A percentile compares a stretch with the other conserved stretches of the same genome.
Evolutionary conservation across 192 early-diverging fungal genomes (phyloP).

Genomic region (Paraglomus brasilianum): DNA sequence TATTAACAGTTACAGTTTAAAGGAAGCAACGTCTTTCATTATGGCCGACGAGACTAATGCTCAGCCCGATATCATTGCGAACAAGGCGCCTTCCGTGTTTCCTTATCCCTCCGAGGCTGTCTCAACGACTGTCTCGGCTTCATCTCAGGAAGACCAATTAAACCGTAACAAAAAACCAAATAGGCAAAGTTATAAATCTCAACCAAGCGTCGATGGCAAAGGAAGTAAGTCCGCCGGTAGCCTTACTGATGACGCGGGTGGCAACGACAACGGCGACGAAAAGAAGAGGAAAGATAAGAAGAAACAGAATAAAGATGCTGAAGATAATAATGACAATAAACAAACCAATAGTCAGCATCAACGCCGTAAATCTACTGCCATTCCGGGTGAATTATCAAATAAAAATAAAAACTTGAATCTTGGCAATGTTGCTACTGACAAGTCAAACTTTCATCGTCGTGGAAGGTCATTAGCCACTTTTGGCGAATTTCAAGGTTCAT

Average conservation of each 20-base stretch:
- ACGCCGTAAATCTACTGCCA: constrained; percentile 29
- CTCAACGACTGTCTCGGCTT: too few relatives aligned
- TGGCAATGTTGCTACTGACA: constrained; percentile 7
- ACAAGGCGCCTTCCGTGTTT: too few relatives aligned
- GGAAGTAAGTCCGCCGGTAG: neutral
- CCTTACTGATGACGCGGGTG: neutral
- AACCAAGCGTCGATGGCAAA: constrained; percentile 7
- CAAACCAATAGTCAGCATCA: constrained; percentile 25
- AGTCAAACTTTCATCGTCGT: constrained; percentile 21
- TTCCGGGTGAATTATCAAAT: neutral
- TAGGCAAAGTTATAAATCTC: constrained; percentile 15
- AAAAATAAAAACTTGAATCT: constrained; percentile 26
- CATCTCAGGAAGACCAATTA: too few relatives aligned
- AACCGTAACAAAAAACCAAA: constrained; percentile 29
- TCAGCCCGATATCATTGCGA: too few relatives aligned
- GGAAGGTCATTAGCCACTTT: constrained; percentile 28
- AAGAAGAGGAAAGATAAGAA: constrained; percentile 30
- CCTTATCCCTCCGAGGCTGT: too few relatives aligned
- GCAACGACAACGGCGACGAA: constrained; percentile 19
- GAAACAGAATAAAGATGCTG: constrained; percentile 7
- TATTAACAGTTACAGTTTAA: too few relatives aligned
- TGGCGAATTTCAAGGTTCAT: constrained; percentile 13
- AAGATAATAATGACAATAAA: constrained; percentile 15
- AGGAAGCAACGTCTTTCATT: too few relatives aligned
- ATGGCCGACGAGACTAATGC: too few relatives aligned